phyloP scores from a whole-genome alignment of 495 filamentous ascomycete species.

The Penicillium diatomitis region DNA sequence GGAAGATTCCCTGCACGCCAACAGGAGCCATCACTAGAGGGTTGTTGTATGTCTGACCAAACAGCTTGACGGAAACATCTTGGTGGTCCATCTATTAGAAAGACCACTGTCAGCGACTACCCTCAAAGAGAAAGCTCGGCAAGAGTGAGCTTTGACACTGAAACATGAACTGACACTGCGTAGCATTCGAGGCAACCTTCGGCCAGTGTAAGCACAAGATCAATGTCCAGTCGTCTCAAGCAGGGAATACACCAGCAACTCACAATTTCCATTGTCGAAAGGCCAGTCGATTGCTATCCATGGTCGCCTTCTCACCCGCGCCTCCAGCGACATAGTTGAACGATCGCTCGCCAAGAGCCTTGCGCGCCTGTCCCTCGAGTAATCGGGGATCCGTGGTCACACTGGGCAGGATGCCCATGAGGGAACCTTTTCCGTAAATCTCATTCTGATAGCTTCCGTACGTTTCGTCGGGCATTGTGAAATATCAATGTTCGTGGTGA shows the following conservation, averaged over 20 bases:
- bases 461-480: constrained; percentile 27
- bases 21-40: constrained; percentile 52
- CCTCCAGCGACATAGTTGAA: constrained; percentile 58
- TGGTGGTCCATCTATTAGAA: constrained; percentile 28
- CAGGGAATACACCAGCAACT: neutral
- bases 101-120: neutral
- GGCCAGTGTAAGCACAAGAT: neutral
- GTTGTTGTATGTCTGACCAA: constrained; percentile 42
- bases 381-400: constrained; percentile 53
- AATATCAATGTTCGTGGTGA: too few species aligned
- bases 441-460: constrained; percentile 40
- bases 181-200: constrained; percentile 34
- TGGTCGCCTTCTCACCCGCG: constrained; percentile 54
- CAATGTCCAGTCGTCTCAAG: neutral
- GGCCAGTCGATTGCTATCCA: constrained; percentile 55
- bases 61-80: constrained; percentile 46
- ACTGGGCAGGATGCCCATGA: constrained; percentile 36
- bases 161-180: constrained; percentile 16
- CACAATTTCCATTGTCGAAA: constrained; percentile 58
- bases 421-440: constrained; percentile 42
- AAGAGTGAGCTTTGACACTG: too few species aligned
- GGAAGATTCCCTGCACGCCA: constrained; percentile 50
- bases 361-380: constrained; percentile 47
- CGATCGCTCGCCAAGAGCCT: constrained; percentile 35
- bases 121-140: too few species aligned